Conservation (phyloP, 352 stramenopile species). For the Globisporangium cylindrosporum region DNA sequence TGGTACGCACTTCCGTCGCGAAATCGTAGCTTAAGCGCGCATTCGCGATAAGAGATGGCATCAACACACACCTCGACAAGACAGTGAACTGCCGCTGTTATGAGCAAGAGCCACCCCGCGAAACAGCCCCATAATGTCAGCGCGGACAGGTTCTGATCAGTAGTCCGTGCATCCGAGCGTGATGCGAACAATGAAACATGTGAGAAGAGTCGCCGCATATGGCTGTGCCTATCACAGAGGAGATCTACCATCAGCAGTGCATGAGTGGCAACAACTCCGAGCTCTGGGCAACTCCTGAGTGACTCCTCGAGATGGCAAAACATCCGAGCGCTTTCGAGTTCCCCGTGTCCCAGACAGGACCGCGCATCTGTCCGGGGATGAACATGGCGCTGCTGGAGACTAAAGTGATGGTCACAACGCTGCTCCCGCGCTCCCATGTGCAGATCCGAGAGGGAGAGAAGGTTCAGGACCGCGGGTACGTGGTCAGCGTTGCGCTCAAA, state of each 20-base stretch:
- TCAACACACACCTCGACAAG: background rate
- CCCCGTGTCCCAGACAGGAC: background rate
- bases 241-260: conserved; percentile 70
- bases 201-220: background rate
- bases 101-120: background rate
- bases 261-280: conserved; percentile 7
- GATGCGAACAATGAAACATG: background rate
- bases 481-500: no score
- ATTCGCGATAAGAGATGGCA: background rate
- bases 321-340: background rate
- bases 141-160: background rate
- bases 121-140: background rate
- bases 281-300: background rate
- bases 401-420: no score
- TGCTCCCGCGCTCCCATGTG: no score
- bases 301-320: background rate
- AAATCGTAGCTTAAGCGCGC: background rate
- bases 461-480: no score
- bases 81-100: background rate
- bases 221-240: conserved; percentile 28
- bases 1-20: background rate
- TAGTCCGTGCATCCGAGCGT: background rate
- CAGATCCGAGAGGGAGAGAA: no score
- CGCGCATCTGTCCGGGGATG: no score
- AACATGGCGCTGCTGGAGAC: no score